These are phyloP conservation scores for Trichoderma erinaceum DNA, from an alignment of 495 filamentous ascomycete species.

Conservation along the genomic window DNA sequence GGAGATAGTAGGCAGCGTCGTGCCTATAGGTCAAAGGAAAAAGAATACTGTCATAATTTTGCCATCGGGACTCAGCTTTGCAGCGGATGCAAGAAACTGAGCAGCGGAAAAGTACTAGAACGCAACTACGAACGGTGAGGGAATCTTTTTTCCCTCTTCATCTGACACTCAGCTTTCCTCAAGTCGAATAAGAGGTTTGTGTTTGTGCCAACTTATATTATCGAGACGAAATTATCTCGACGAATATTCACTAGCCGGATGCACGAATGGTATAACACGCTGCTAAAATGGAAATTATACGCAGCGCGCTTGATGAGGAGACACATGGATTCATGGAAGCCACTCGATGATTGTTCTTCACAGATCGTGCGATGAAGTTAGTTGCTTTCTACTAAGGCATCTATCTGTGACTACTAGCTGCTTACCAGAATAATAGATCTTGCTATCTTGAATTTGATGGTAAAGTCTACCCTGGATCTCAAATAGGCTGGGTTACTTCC, in stretches of 20 bases:
- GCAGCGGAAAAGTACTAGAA: not conserved
- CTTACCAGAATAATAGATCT: not conserved
- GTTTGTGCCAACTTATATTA: not conserved
- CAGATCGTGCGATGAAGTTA: not conserved
- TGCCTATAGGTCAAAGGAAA: not conserved
- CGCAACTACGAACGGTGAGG: no score
- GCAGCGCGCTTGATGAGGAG: not conserved
- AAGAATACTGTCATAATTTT: not conserved
- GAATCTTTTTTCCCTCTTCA: not conserved
- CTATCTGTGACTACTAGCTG: no score
- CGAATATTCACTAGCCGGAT: not conserved
- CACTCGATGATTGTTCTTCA: not conserved
- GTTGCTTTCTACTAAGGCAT: not conserved
- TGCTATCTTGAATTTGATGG: not conserved
- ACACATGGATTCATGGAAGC: not conserved
- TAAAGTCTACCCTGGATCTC: not conserved
- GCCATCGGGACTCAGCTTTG: not conserved
- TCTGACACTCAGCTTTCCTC: not conserved
- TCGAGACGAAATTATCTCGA: not conserved
- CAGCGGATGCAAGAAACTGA: not conserved
- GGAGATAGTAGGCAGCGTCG: not conserved
- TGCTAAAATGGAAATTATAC: not conserved
- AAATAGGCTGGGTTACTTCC: not conserved
- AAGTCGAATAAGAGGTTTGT: not conserved
- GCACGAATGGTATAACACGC: not conserved